These are phyloP conservation scores for Paracoccidioides brasiliensis DNA, from an alignment of 2,329 filamentous ascomycete genomes.

Conservation along the genomic window DNA sequence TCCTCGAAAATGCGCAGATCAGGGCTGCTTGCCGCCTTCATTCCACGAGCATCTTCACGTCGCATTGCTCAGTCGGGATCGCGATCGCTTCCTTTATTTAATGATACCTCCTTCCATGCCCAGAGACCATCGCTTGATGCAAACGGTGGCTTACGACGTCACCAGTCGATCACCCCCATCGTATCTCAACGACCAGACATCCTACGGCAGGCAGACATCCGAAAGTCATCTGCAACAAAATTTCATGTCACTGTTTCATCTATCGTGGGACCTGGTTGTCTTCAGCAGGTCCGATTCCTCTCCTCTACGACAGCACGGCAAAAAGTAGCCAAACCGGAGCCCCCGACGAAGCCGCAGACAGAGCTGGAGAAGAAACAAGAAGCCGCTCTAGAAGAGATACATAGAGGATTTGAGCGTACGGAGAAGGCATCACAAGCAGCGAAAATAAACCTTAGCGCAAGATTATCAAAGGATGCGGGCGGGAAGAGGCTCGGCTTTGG, in stretches of 20 bases:
- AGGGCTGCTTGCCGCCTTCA: constrained; percentile 25
- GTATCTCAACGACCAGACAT: constrained; percentile 4
- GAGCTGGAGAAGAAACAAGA: constrained; percentile 18
- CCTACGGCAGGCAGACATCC: constrained; percentile 7
- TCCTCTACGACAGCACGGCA: constrained; percentile 14
- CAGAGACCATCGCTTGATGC: neutral
- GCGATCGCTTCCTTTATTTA: neutral
- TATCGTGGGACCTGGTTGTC: constrained; percentile 4
- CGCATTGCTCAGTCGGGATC: constrained; percentile 14
- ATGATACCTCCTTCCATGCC: neutral
- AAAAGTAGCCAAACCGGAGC: neutral
- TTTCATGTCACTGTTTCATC: constrained; percentile 7
- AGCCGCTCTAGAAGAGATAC: constrained; percentile 34
- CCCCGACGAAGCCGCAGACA: neutral
- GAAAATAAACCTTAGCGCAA: constrained; percentile 78
- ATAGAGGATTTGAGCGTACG: constrained; percentile 54
- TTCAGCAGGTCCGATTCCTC: constrained; percentile 17
- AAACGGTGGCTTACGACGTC: constrained; percentile 10
- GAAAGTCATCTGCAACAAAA: constrained; percentile 10
- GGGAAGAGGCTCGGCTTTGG: constrained; percentile 45
- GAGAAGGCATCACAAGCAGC: constrained; percentile 79
- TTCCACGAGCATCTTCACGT: constrained; percentile 19
- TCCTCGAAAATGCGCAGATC: constrained; percentile 30
- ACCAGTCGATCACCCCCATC: constrained; percentile 16
- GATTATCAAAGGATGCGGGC: constrained; percentile 61